Percentiles rank a stretch among this genome's conserved stretches.
Evolutionary conservation across 306 rosid species (phyloP).

Genomic region (Coriaria nepalensis): DNA sequence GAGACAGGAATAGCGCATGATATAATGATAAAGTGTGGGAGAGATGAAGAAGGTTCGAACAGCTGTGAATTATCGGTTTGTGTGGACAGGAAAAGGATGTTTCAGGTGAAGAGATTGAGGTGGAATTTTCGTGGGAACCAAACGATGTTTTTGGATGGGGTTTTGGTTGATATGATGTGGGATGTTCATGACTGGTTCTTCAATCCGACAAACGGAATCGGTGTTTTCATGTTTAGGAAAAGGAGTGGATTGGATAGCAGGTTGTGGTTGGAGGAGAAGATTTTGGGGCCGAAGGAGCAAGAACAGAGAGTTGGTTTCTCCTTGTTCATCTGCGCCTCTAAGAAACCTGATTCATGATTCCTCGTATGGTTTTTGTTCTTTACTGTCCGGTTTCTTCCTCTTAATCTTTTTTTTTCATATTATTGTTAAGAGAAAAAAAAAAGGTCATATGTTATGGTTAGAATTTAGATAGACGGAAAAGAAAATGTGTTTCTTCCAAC

Average conservation of each 20-base stretch:
- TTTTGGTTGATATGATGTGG: conserved; percentile 93
- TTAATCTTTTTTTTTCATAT: too few species aligned
- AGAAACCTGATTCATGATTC: conserved; percentile 31
- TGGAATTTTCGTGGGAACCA: conserved; percentile 98
- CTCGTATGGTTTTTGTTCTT: too few species aligned
- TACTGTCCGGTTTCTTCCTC: too few species aligned
- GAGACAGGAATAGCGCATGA: conserved; percentile 45
- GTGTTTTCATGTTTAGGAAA: conserved; percentile 70
- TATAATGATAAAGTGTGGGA: conserved; percentile 43
- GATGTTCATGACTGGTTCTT: conserved; percentile 87
- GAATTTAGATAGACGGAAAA: too few species aligned
- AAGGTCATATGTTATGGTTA: too few species aligned
- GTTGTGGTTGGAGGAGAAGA: conserved; percentile 79
- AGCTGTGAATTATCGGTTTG: conserved; percentile 30
- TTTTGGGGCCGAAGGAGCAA: conserved; percentile 24
- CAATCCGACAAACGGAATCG: conserved; percentile 30
- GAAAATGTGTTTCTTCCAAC: too few species aligned
- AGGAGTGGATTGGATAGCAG: conserved; percentile 73
- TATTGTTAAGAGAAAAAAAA: too few species aligned
- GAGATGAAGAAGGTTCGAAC: conserved; percentile 26
- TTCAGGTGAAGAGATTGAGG: conserved; percentile 55
- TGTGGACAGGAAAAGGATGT: conserved; percentile 46
- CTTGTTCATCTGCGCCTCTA: conserved; percentile 54
- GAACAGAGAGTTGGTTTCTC: conserved; percentile 41
- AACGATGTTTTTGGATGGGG: conserved; percentile 65